phyloP scores from a whole-genome alignment of 179 eudicot genomes.

The Spinacia oleracea region DNA sequence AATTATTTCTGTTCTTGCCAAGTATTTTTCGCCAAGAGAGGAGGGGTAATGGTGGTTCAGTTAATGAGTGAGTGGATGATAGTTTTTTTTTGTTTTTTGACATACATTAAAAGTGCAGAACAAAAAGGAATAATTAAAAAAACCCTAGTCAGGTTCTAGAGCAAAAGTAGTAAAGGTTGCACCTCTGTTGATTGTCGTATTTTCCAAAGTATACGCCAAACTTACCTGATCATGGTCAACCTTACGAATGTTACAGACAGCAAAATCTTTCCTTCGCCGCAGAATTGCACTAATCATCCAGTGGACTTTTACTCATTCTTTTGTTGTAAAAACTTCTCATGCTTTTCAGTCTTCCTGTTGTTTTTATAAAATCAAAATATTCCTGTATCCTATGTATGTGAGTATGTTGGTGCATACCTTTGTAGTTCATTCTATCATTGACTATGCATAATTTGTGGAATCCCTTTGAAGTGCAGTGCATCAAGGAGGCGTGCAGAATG shows the following conservation, averaged over 20 bases:
- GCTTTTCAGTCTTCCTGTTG: not conserved
- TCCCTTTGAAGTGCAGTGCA: not conserved
- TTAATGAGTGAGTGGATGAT: not conserved
- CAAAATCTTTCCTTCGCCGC: too few relatives aligned
- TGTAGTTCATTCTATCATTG: not conserved
- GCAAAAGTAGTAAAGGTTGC: too few relatives aligned
- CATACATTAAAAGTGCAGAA: too few relatives aligned
- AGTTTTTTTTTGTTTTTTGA: too few relatives aligned
- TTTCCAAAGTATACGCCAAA: too few relatives aligned
- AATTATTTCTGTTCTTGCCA: not conserved
- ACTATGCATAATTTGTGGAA: not conserved
- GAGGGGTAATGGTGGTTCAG: not conserved
- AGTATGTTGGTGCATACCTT: not conserved
- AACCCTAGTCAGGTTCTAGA: too few relatives aligned
- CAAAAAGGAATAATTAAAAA: too few relatives aligned
- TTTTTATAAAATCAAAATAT: not conserved
- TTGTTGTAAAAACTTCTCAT: not conserved
- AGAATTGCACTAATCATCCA: too few relatives aligned
- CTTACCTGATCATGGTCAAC: too few relatives aligned
- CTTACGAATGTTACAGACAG: too few relatives aligned
- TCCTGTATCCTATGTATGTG: not conserved
- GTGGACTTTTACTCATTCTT: not conserved
- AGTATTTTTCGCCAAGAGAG: not conserved
- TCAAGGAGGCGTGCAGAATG: not conserved
- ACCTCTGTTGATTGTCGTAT: too few relatives aligned